phyloP scores from a whole-genome alignment of 129 eudicot species.

The Ambrosia artemisiifolia region DNA sequence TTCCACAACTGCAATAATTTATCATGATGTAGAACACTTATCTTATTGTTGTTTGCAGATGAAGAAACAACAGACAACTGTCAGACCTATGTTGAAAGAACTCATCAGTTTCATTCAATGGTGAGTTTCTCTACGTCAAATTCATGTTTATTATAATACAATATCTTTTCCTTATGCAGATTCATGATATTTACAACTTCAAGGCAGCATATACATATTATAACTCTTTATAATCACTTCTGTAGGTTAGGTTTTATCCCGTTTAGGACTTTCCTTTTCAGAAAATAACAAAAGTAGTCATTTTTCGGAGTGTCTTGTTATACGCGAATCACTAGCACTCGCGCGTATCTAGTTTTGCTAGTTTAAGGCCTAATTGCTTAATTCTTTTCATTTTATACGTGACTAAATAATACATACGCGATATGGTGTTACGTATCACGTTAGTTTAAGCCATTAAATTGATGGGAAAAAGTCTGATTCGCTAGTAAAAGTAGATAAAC shows the following conservation, averaged over 20 bases:
- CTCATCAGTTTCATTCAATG: conserved; percentile 76
- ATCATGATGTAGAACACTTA: neutral
- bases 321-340: too few relatives aligned
- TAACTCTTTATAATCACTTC: too few relatives aligned
- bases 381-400: too few relatives aligned
- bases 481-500: too few relatives aligned
- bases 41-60: conserved; percentile 38
- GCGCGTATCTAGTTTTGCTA: too few relatives aligned
- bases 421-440: too few relatives aligned
- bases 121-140: conserved; percentile 34
- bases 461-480: too few relatives aligned
- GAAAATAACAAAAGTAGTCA: too few relatives aligned
- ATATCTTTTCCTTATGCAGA: neutral
- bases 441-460: too few relatives aligned
- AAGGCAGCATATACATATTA: neutral
- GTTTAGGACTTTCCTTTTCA: neutral
- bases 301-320: too few relatives aligned
- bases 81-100: conserved; percentile 67
- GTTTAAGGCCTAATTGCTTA: too few relatives aligned
- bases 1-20: conserved; percentile 6
- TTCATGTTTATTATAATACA: neutral
- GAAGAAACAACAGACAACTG: conserved; percentile 48
- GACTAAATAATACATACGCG: too few relatives aligned
- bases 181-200: neutral
- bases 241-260: neutral